These are phyloP conservation scores for Globisporangium orthogonon DNA, from an alignment of 352 stramenopile species.

Conservation along the genomic window DNA sequence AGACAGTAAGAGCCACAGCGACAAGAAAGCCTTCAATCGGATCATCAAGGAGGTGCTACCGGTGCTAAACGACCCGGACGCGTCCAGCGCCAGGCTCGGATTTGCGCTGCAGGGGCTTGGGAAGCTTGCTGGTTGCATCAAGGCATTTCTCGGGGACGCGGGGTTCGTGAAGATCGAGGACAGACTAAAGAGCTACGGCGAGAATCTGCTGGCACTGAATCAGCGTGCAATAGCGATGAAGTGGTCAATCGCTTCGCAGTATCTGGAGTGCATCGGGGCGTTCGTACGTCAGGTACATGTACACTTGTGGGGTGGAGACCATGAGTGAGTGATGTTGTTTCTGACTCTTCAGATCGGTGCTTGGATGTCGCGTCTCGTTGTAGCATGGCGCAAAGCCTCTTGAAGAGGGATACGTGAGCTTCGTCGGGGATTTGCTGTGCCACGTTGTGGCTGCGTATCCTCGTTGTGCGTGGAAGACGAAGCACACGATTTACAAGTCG, in stretches of 20 bases:
- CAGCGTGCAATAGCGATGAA: conserved; percentile 38
- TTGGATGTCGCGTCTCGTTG: neutral
- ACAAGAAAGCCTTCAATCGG: conserved; percentile 66
- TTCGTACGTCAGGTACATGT: conserved; percentile 49
- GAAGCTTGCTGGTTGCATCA: conserved; percentile 34
- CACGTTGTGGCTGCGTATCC: conserved; percentile 62
- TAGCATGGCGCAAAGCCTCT: conserved; percentile 22
- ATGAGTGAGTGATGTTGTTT: neutral
- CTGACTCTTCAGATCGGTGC: neutral
- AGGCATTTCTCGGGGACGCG: conserved; percentile 40
- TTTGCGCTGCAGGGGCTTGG: conserved; percentile 58
- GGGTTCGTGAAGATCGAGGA: conserved; percentile 63
- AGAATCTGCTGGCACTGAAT: conserved; percentile 57
- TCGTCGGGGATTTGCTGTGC: conserved; percentile 47
- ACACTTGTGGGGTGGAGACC: neutral
- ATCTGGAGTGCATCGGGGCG: conserved; percentile 43
- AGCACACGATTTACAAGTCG: conserved; percentile 43
- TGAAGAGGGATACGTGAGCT: conserved; percentile 42
- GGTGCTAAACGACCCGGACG: conserved; percentile 39
- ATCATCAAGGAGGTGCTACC: conserved; percentile 70
- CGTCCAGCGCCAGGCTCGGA: conserved; percentile 24
- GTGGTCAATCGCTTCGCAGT: conserved; percentile 53
- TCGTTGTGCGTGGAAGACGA: conserved; percentile 55
- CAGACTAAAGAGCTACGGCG: conserved; percentile 57
- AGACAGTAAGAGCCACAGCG: conserved; percentile 30